Evolutionary conservation across 2,329 filamentous ascomycete genomes (phyloP).

Genomic region (Neonectria neomacrospora): DNA sequence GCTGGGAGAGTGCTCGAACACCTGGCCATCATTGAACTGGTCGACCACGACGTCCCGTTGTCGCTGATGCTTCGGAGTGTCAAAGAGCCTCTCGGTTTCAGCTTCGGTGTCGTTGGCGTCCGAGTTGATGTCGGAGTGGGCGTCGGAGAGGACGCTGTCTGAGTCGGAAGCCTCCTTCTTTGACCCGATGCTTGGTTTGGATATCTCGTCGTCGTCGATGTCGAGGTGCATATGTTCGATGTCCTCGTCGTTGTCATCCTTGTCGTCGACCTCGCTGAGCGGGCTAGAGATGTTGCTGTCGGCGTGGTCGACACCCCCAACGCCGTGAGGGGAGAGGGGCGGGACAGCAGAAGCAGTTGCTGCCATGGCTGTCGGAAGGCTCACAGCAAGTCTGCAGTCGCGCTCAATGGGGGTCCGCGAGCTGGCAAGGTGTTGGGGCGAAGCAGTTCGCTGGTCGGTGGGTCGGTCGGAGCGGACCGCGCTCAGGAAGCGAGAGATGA

Average conservation of each 20-base stretch:
- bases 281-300: slow-evolving; percentile 87
- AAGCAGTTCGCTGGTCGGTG: slow-evolving; percentile 26
- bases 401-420: slow-evolving; percentile 17
- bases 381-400: slow-evolving; percentile 30
- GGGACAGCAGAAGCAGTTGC: slow-evolving; percentile 62
- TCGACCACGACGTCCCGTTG: slow-evolving; percentile 70
- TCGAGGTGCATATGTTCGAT: slow-evolving; percentile 67
- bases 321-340: slow-evolving; percentile 57
- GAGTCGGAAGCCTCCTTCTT: slow-evolving; percentile 54
- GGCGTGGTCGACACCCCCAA: slow-evolving; percentile 59
- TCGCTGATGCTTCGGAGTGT: slow-evolving; percentile 79
- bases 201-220: slow-evolving; percentile 49
- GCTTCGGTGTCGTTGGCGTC: slow-evolving; percentile 79
- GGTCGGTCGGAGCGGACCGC: slow-evolving; percentile 38
- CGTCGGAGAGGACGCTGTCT: slow-evolving; percentile 67
- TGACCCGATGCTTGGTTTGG: slow-evolving; percentile 43
- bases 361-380: slow-evolving; percentile 57
- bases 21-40: slow-evolving; percentile 63
- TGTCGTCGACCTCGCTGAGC: slow-evolving; percentile 90
- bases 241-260: slow-evolving; percentile 76
- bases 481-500: slow-evolving; percentile 23
- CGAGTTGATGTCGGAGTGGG: slow-evolving; percentile 54
- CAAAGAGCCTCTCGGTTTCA: slow-evolving; percentile 92
- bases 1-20: slow-evolving; percentile 77
- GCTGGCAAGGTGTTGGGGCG: slow-evolving; percentile 16